Evolutionary conservation across 371 early-diverging fungal genomes (phyloP), one percentile per base, ranked within the genome.

Genomic region (Mycotypha africana): DNA sequence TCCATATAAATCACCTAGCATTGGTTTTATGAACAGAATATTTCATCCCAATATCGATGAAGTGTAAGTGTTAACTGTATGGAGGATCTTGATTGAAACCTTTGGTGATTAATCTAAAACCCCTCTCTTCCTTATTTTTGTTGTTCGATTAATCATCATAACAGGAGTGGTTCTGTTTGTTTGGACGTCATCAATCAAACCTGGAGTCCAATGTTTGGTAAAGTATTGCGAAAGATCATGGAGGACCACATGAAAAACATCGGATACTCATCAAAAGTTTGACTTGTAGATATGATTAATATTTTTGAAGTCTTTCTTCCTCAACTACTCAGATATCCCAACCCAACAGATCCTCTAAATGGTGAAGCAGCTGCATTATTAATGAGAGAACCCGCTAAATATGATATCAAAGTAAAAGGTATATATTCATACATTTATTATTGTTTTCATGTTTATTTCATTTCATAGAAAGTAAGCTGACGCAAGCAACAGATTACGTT

Each of bases 31-130:
- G 79, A 99, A 98, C 76, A 93, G 90, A 71, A 97, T 99, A 53
- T 99, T 95, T 70, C 99, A 99, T 62, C 99, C 99, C 25, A 99
- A 99, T 72, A 97, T 99, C 51, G 99, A 99, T 74, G 99, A 99
- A 75, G 75, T 95, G 86, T 92, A 68, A 70, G 85, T 77, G 4
- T 9, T 4, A 4, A 3, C 23, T 2, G 15, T n/a, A n/a, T n/a
- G n/a, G n/a, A n/a, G n/a, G n/a, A n/a, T n/a, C n/a, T n/a, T n/a
- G n/a, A n/a, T n/a, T n/a, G n/a, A n/a, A n/a, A n/a, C n/a, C n/a
- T 8, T 16, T 9, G 6, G 1, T n/a, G 21, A 21, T 20, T 17
- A 12, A 9, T 39, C 4, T 20, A 33, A 28, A 15, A 2, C n/a
- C 26, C 15, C 8, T 15, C 6, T 19, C 40, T 43, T 20, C 10